Conservation (phyloP, 768 basidiomycete genomes). For the Butyriboletus loyo region DNA sequence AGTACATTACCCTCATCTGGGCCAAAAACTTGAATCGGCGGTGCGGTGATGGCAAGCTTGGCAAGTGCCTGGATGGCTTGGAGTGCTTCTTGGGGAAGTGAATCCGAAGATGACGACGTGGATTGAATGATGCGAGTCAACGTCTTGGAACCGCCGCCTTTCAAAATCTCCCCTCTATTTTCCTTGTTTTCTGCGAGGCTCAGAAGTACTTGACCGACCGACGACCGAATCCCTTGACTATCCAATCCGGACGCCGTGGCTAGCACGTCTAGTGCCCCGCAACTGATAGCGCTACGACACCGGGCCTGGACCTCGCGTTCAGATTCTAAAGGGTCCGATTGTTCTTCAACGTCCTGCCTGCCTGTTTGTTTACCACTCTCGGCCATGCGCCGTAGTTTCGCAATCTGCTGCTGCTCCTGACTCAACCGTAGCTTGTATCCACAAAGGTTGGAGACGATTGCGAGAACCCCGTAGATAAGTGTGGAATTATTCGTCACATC, state of each 20-base stretch:
- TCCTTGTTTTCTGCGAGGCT: slow-evolving; percentile 74
- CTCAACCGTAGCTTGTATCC: slow-evolving; percentile 66
- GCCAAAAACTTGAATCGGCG: slow-evolving; percentile 89
- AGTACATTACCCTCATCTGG: slow-evolving; percentile 72
- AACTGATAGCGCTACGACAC: slow-evolving; percentile 52
- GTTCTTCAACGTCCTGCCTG: slow-evolving; percentile 28
- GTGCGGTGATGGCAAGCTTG: slow-evolving; percentile 89
- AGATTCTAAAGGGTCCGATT: slow-evolving; percentile 50
- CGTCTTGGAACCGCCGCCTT: slow-evolving; percentile 74
- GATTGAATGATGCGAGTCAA: slow-evolving; percentile 55
- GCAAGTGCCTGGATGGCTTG: slow-evolving; percentile 84
- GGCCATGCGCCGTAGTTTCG: slow-evolving; percentile 77
- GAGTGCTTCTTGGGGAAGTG: slow-evolving; percentile 31
- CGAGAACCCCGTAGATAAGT: slow-evolving; percentile 73
- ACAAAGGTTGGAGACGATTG: slow-evolving; percentile 74
- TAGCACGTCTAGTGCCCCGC: slow-evolving; percentile 65
- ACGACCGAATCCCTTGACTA: slow-evolving; percentile 58
- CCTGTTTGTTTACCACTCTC: slow-evolving; percentile 37
- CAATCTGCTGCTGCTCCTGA: slow-evolving; percentile 80
- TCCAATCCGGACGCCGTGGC: slow-evolving; percentile 55
- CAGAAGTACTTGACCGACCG: slow-evolving; percentile 61
- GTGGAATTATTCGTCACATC: slow-evolving; percentile 41
- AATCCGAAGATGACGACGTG: slow-evolving; percentile 33
- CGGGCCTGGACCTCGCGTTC: slow-evolving; percentile 63
- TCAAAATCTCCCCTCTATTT: slow-evolving; percentile 72